A percentile compares a stretch with the other conserved stretches of the same genome.
These are phyloP conservation scores for Tetragonia tetragonoides DNA, from an alignment of 148 eudicot genomes.

Conservation along the genomic window DNA sequence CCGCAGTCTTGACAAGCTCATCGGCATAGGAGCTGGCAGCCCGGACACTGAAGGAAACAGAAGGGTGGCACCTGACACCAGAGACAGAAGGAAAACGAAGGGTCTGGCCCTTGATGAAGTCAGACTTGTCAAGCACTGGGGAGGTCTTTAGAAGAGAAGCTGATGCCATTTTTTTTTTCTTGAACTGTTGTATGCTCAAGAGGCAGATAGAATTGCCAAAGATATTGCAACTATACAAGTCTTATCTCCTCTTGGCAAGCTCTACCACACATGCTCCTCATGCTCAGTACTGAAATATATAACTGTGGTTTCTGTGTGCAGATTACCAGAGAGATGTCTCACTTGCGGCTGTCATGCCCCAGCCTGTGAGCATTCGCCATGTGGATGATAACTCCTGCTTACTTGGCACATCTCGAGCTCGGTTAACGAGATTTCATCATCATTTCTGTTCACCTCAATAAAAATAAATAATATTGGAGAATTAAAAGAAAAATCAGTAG, in stretches of 20 bases:
- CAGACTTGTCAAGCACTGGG: conserved; percentile 74
- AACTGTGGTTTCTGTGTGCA: conserved; percentile 25
- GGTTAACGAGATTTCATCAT: background rate
- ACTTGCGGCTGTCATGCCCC: conserved; percentile 58
- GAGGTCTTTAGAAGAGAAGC: conserved; percentile 80
- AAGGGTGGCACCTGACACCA: conserved; percentile 38
- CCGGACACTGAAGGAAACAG: conserved; percentile 44
- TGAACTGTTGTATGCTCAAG: conserved; percentile 7
- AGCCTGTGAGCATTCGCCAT: conserved; percentile 42
- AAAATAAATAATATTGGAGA: conserved; percentile 1
- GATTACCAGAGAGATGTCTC: conserved; percentile 41
- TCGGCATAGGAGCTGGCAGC: conserved; percentile 73
- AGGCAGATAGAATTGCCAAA: conserved; percentile 15
- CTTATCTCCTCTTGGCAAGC: conserved; percentile 47
- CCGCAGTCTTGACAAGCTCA: conserved; percentile 92
- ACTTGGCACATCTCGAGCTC: conserved; percentile 15
- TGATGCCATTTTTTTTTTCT: conserved; percentile 54
- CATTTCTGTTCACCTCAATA: conserved; percentile 19
- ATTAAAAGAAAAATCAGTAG: conserved; percentile 21
- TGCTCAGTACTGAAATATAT: conserved; percentile 32
- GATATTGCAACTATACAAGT: conserved; percentile 29
- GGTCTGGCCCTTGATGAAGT: conserved; percentile 74
- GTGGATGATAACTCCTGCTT: conserved; percentile 45
- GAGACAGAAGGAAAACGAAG: conserved; percentile 53
- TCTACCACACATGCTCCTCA: conserved; percentile 45